Conservation (phyloP, 2,329 filamentous ascomycete genomes). For the Fusarium anthophilum region DNA sequence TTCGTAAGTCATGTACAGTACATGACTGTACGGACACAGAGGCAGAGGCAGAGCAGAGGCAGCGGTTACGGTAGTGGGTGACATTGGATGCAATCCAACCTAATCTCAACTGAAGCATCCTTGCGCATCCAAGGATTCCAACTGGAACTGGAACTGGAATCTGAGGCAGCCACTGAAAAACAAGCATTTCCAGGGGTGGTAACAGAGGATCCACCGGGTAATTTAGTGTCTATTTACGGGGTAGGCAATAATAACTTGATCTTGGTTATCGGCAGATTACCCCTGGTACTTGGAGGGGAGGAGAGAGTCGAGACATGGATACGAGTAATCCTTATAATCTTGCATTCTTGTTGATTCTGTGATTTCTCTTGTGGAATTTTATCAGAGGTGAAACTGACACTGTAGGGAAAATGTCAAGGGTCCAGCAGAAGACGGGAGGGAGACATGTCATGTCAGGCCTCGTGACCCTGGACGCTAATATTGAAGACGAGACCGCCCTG, state of each 20-base stretch:
- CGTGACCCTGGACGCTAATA: conserved; percentile 31
- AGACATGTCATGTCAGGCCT: neutral
- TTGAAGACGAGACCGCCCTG: conserved; percentile 12
- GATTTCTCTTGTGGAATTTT: neutral
- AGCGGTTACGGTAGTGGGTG: conserved; percentile 14
- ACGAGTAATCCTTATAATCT: neutral
- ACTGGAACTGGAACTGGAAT: conserved; percentile 18
- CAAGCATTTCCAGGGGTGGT: conserved; percentile 32
- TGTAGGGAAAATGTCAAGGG: conserved; percentile 17
- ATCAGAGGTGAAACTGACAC: conserved; percentile 11
- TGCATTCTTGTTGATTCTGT: neutral
- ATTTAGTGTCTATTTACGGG: neutral
- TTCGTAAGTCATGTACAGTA: conserved; percentile 13
- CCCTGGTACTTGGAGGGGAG: conserved; percentile 1
- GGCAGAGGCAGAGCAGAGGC: neutral
- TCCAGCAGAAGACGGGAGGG: neutral
- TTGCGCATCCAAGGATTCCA: conserved; percentile 19
- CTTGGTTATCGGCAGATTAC: conserved; percentile 13
- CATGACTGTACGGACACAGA: neutral
- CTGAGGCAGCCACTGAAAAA: conserved; percentile 33
- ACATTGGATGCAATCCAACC: conserved; percentile 25
- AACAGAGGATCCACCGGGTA: conserved; percentile 7
- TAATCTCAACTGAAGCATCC: conserved; percentile 36
- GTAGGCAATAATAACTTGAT: neutral
- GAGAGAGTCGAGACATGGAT: neutral